Evolutionary conservation across 208 protist species (phyloP).

Genomic region (Leishmania braziliensis): DNA sequence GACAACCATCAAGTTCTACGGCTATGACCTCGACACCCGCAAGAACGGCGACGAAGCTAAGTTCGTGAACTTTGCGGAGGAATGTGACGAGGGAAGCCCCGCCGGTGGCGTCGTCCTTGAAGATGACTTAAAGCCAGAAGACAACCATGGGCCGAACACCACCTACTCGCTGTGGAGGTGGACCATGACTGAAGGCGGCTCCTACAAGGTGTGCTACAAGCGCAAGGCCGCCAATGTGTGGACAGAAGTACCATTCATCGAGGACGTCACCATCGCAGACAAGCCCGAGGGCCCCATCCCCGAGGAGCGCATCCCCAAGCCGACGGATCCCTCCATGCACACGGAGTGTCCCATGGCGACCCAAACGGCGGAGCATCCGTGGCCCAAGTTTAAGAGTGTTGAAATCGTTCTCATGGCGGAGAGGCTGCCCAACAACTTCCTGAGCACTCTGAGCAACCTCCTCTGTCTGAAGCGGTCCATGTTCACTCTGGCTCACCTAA

Average conservation of each 20-base stretch:
- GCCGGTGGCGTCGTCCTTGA: conserved; percentile 65
- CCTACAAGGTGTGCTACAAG: conserved; percentile 82
- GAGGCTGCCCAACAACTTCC: conserved; percentile 27
- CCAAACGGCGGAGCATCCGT: conserved; percentile 24
- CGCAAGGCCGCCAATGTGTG: conserved; percentile 37
- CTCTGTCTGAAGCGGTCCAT: conserved; percentile 59
- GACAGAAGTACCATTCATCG: conserved; percentile 75
- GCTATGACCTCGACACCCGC: conserved; percentile 75
- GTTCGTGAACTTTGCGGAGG: conserved; percentile 59
- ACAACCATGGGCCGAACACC: conserved; percentile 73
- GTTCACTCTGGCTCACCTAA: conserved; percentile 40
- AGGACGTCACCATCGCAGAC: conserved; percentile 24
- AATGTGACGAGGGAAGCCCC: conserved; percentile 50
- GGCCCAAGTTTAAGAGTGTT: conserved; percentile 49
- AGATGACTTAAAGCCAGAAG: conserved; percentile 50
- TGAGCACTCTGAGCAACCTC: conserved; percentile 31
- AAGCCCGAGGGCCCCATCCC: conserved; percentile 10
- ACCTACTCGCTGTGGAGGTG: conserved; percentile 67
- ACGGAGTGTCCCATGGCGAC: conserved; percentile 48
- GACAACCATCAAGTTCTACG: conserved; percentile 75
- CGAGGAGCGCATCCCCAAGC: conserved; percentile 19
- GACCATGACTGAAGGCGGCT: conserved; percentile 41
- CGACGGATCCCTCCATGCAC: conserved; percentile 53
- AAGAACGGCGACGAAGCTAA: conserved; percentile 63
- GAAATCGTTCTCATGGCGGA: conserved; percentile 39